These are phyloP conservation scores for Draba incana DNA, from an alignment of 345 rosid species.

Conservation along the genomic window DNA sequence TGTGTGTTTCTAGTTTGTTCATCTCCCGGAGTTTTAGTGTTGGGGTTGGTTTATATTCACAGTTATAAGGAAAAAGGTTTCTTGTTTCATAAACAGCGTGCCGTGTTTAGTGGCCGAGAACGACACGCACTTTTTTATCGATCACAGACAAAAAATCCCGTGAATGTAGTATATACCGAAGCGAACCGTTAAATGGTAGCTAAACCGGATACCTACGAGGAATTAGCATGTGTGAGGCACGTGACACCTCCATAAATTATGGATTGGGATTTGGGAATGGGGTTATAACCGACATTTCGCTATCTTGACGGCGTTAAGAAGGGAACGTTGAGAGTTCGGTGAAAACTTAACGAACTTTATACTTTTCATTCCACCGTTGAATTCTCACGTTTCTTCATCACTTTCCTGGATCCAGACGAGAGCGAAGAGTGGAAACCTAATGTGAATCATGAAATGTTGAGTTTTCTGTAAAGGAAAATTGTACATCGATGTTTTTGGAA, in stretches of 20 bases:
- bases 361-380: conserved; percentile 18
- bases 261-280: not conserved
- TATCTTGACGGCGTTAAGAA: conserved; percentile 28
- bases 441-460: conserved; percentile 11
- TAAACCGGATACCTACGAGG: conserved; percentile 26
- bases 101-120: not conserved
- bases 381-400: conserved; percentile 28
- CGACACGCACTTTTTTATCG: not conserved
- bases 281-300: conserved; percentile 28
- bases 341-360: conserved; percentile 25
- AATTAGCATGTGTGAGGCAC: conserved; percentile 34
- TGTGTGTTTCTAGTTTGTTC: conserved; percentile 41
- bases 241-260: conserved; percentile 10
- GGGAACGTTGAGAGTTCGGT: conserved; percentile 7
- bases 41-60: conserved; percentile 7
- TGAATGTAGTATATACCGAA: not conserved
- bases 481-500: not conserved
- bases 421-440: conserved; percentile 7
- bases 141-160: not conserved
- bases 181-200: not conserved
- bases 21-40: conserved; percentile 34
- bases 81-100: not conserved
- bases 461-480: not conserved
- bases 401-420: conserved; percentile 29
- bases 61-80: conserved; percentile 6